Conservation (phyloP, 306 rosid species). For the Cajanus cajan region DNA sequence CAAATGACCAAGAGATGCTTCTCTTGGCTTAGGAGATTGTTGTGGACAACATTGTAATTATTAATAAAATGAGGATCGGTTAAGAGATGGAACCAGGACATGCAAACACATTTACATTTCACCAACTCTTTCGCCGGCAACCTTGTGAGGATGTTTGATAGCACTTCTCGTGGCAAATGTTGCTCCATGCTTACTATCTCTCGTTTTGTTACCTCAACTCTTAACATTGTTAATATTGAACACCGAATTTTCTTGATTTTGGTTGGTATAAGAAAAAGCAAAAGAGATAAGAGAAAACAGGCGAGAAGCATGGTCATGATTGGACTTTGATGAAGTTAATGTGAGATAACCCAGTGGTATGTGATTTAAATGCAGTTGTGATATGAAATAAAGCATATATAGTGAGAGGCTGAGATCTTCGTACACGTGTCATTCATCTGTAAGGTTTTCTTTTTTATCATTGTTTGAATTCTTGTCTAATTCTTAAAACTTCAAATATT, state of each 20-base stretch:
- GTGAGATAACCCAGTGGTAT: too few species aligned
- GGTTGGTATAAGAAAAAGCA: neutral
- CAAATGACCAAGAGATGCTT: constrained; percentile 23
- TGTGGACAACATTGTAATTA: constrained; percentile 5
- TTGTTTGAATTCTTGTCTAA: too few species aligned
- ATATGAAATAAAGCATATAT: too few species aligned
- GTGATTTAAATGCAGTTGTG: too few species aligned
- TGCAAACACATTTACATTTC: constrained; percentile 19
- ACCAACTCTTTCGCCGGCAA: constrained; percentile 14
- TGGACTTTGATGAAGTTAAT: too few species aligned
- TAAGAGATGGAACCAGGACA: constrained; percentile 31
- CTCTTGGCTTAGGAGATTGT: neutral
- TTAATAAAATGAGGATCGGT: constrained; percentile 17
- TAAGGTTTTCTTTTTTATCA: too few species aligned
- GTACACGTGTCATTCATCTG: too few species aligned
- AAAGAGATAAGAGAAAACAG: neutral
- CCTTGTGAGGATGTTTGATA: constrained; percentile 3
- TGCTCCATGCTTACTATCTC: neutral
- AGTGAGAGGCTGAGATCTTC: too few species aligned
- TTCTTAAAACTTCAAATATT: too few species aligned
- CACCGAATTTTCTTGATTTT: neutral
- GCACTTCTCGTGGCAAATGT: too few species aligned
- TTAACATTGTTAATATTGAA: neutral
- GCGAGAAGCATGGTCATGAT: neutral
- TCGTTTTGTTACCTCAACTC: neutral